Percentiles rank a stretch among this genome's conserved stretches.
Conservation (phyloP, 164 flowering plant species). For the Piper longum region DNA sequence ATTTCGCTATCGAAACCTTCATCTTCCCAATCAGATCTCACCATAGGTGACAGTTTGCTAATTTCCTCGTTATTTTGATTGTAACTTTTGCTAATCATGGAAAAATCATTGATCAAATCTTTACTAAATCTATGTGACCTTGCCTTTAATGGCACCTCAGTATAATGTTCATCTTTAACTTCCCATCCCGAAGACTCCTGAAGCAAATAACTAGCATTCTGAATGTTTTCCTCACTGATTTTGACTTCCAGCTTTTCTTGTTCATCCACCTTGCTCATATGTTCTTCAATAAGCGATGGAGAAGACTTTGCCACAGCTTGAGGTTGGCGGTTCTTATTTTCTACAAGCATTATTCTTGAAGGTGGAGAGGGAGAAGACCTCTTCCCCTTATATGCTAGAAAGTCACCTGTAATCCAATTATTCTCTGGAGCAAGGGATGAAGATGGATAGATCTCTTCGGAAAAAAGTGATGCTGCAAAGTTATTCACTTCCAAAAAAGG, state of each 20-base stretch:
- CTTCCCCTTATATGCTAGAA: constrained; percentile 32
- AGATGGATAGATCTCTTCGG: constrained; percentile 30
- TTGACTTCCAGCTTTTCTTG: constrained; percentile 17
- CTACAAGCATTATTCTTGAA: constrained; percentile 17
- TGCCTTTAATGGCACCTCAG: not conserved
- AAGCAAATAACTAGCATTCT: constrained; percentile 5
- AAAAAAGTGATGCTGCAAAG: constrained; percentile 19
- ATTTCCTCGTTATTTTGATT: constrained; percentile 10
- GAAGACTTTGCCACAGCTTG: constrained; percentile 11
- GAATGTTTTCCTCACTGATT: constrained; percentile 7
- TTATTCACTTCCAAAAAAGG: constrained; percentile 17
- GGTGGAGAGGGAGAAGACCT: constrained; percentile 14
- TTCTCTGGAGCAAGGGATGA: constrained; percentile 31
- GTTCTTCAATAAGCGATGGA: not conserved
- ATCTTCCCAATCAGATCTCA: constrained; percentile 13
- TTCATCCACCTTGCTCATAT: constrained; percentile 11
- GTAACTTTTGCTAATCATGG: constrained; percentile 8
- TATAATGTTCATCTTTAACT: not conserved
- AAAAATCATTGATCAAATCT: constrained; percentile 8
- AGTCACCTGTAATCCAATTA: constrained; percentile 26
- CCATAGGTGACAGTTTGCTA: constrained; percentile 37
- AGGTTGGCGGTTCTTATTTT: constrained; percentile 9
- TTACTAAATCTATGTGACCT: not conserved
- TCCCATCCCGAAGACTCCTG: not conserved
- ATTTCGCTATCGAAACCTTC: not conserved